Base-by-base conservation (phyloP, 139 green algal genomes). In the Tetraselmis chui region DNA sequence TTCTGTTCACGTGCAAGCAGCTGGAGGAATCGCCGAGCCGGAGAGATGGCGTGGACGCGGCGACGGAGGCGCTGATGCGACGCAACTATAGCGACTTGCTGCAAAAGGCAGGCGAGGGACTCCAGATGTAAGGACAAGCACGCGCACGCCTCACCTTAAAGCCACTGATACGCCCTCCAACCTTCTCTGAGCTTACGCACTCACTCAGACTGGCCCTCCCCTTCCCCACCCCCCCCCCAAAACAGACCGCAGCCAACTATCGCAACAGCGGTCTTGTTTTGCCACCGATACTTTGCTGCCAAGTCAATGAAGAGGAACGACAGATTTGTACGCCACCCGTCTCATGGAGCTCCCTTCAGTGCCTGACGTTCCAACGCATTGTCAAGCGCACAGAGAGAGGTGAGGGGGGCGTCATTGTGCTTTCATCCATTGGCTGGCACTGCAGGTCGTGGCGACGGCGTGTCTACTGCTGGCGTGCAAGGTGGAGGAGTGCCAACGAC, bases 401-500 rank as follows among this genome's bases (percentile, higher is more conserved):
- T 18, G 29, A 22, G 2, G 28, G 25, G 5, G n/a, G 28, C 80
- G 23, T 24, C n/a, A 29, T 81, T 84, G 59, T 23, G 24, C 23
- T n/a, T 26, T 26, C 28, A n/a, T 11, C 74, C 74, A 29, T 1
- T 45, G 28, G 27, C 77, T 11, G 2, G 25, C n/a, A 23, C 2
- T 84, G 77, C 91, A 97, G 94, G 25, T 94, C 24, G 85, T 98
- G 1, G 91, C 91, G 75, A 92, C 88, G 1, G 90, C 93, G 2
- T 96, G 92, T 87, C 86, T 98, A 59, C 96, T 95, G 86, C 88
- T 98, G 58, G 95, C 87, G 0, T 88, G 91, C 59, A 98, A 98
- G 88, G 89, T 98, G 77, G 88, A 94, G 83, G 94, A 98, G 84
- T 88, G 32, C 22, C 95, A 94, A 1, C 93, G 94, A 83, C 81